Evolutionary conservation across 805 yeast species (phyloP), one percentile per base, ranked within the genome.

Genomic region (Yarrowia sp.): DNA sequence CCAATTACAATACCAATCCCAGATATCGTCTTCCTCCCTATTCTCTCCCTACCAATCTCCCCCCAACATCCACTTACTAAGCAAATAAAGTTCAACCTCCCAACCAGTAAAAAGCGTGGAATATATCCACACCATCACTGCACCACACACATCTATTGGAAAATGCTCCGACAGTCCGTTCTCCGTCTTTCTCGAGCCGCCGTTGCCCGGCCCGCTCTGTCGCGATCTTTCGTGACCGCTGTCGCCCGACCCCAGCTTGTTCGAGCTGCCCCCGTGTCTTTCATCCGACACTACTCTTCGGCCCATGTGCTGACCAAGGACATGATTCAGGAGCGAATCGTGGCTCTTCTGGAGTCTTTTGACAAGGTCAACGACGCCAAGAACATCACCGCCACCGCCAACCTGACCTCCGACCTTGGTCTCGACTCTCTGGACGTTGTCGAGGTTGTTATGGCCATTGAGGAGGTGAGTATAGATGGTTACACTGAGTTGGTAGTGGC

Each of bases 371-470:
- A 84, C 51, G 82, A 81, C 66, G 79, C 81, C 59, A 33, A 35
- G 58, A 54, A 59, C 43, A 35, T 44, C 9, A 64, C 59, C 19
- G 66, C 46, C 41, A 72, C 74, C 64, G 75, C 81, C 41, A 71
- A 76, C 36, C 75, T 81, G 68, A 72, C 77, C 58, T 72, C 72
- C 63, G 96, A 90, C 73, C 83, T 90, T 70, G 93, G 92, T n/a
- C 83, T 90, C 74, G 99, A 93, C 78, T 90, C 97, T 10, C 83
- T 93, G 70, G 99, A 93, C 74, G 89, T 95, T 68, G 97, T 93
- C 68, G 99, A 93, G 80, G 92, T 95, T 65, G 83, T 95, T 71
- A 96, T 95, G 77, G 97, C 97, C 66, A 87, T 93, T 73, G 99
- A 93, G 81, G 97, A 92, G 82, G 92, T 87, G 76, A 87, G 87